Evolutionary conservation across 1,139 yeast species (phyloP).

Genomic region (Taphrina betulina): DNA sequence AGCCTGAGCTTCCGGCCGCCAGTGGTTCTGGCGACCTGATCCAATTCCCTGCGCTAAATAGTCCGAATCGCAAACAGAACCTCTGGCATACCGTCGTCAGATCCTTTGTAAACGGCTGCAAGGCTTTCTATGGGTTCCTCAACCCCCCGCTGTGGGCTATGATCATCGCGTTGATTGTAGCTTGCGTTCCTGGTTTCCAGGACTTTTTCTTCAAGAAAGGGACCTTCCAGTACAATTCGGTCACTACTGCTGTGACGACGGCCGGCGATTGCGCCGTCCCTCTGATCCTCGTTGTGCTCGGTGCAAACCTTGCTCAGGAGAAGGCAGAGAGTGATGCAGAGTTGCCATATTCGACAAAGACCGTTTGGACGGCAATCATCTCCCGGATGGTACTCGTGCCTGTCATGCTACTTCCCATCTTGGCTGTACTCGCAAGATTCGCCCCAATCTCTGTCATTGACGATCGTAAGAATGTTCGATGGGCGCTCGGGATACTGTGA

Average conservation of each 20-base stretch:
- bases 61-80: slow-evolving; percentile 6
- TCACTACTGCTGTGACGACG: slow-evolving; percentile 72
- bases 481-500: neutral
- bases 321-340: slow-evolving; percentile 45
- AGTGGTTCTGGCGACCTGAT: slow-evolving; percentile 24
- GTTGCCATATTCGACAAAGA: slow-evolving; percentile 53
- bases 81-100: neutral
- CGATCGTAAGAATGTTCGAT: slow-evolving; percentile 50
- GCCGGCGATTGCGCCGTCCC: slow-evolving; percentile 90
- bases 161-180: slow-evolving; percentile 78
- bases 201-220: slow-evolving; percentile 57
- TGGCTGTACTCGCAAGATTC: slow-evolving; percentile 65
- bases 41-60: slow-evolving; percentile 27
- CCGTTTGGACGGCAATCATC: slow-evolving; percentile 65
- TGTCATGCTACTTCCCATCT: slow-evolving; percentile 62
- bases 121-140: slow-evolving; percentile 54
- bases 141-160: slow-evolving; percentile 95
- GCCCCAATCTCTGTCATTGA: slow-evolving; percentile 67
- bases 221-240: slow-evolving; percentile 72
- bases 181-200: slow-evolving; percentile 71
- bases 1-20: neutral
- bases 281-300: slow-evolving; percentile 61
- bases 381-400: slow-evolving; percentile 79
- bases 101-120: neutral
- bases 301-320: slow-evolving; percentile 52